Base-by-base conservation (phyloP, 805 yeast genomes). In the Cyberlindnera meyerae region DNA sequence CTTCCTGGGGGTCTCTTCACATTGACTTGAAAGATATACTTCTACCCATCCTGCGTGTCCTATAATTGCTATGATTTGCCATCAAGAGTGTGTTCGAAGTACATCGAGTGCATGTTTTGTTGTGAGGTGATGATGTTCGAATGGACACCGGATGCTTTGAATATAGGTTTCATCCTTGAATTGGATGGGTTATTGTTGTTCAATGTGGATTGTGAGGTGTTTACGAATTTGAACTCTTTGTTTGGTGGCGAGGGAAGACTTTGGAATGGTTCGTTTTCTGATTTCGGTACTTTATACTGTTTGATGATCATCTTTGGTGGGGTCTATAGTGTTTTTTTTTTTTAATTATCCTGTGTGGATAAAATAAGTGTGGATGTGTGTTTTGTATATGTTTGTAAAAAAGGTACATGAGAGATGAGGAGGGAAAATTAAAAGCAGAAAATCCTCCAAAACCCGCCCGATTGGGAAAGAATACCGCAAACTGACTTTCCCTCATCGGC, bases 1-100 rank as follows among this genome's bases (percentile, higher is more conserved):
- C 77, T 57, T 11, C 77, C 77, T 27, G 75, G 57, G 39, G 54
- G 64, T 59, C 55, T 69, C 66, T 49, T 71, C 13, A 51, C 34
- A 16, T 47, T 42, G 29, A 40, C 24, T 22, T 52, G 55, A 27
- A 51, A 48, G 0, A 44, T 32, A 26, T 48, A 51, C 29, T 43
- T 44, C 11, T 32, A 13, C 12, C 34, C 27, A 18, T 28, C 31
- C 21, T 51, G 51, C 8, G 26, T 15, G 6, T n/a, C n/a, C n/a
- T n/a, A n/a, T n/a, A n/a, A n/a, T n/a, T n/a, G n/a, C n/a, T n/a
- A n/a, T n/a, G n/a, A n/a, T n/a, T n/a, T n/a, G n/a, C 34, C 27
- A 18, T 28, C 31, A 21, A 49, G 51, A 8, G 26, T 15, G 6
- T 52, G 57, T 18, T 52, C 57, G 11, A 53, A 46, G 18, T 50